Evolutionary conservation across 1,284 basidiomycete species (phyloP), one percentile per base, ranked within the genome.

Genomic region (Coniferiporia sulphurascens): DNA sequence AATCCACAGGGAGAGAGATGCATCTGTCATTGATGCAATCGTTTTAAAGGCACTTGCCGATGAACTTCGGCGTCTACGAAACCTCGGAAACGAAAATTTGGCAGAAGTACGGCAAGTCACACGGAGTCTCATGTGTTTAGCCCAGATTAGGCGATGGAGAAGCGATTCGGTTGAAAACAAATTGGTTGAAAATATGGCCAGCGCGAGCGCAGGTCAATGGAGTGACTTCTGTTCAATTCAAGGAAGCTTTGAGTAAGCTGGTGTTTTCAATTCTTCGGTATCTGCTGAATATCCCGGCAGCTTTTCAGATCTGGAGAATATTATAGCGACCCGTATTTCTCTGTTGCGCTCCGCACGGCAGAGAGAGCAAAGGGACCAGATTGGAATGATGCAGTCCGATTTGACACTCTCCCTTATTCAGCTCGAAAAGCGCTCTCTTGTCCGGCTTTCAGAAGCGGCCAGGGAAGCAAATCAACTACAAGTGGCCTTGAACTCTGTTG

Each of bases 401-500:
- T 79, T 86, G 52, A 73, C 80, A 5, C 73, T 74, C 38, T 69
- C 74, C 1, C 73, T 94, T 0, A 69, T 82, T 8, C 76, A 82
- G 10, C 70, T 89, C 0, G 92, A 98, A 72, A 86, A 82, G 44
- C 69, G 74, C 0, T 90, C 87, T 64, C 82, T 96, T 7, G 71
- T 96, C 22, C 77, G 78, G 13, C 77, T 97, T 35, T 92, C 93
- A 21, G 72, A 80, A 60, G 85, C 86, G 32, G 93, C 96, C 8
- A 81, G 95, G 21, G 72, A 81, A 36, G 81, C 86, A 0, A 79
- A 82, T 50, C 84, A 90, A 58, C 72, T 84, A 13, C 94, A 98
- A 68, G 83, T 92, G 49, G 90, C 96, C 0, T 75, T 98, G 53
- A 98, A 97, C 65, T 87, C 95, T 1, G 79, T 95, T 35, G 80